Conservation (phyloP, 2,329 filamentous ascomycete species). For the Capronia coronata region DNA sequence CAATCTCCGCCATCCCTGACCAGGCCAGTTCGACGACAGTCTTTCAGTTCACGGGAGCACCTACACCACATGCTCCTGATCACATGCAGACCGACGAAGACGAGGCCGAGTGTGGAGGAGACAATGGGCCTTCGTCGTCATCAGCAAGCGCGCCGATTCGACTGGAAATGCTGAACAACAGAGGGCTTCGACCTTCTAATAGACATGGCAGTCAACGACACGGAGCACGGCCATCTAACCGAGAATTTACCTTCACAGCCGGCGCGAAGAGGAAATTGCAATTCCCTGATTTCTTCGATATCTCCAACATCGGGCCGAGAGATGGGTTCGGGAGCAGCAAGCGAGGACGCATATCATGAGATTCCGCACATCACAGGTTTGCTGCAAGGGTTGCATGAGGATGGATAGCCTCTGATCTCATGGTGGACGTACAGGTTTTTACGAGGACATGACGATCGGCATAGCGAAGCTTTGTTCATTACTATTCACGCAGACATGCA, state of each 20-base stretch:
- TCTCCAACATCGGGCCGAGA: slow-evolving; percentile 39
- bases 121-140: slow-evolving; percentile 26
- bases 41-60: slow-evolving; percentile 21
- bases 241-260: slow-evolving; percentile 36
- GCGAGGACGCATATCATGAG: slow-evolving; percentile 39
- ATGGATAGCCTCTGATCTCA: slow-evolving; percentile 3
- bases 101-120: slow-evolving; percentile 17
- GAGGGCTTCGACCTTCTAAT: slow-evolving; percentile 37
- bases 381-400: background rate
- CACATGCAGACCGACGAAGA: slow-evolving; percentile 41
- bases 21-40: slow-evolving; percentile 13
- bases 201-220: slow-evolving; percentile 37
- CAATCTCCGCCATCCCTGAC: slow-evolving; percentile 8
- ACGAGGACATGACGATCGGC: slow-evolving; percentile 23
- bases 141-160: slow-evolving; percentile 34
- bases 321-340: slow-evolving; percentile 39
- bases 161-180: slow-evolving; percentile 40
- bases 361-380: background rate
- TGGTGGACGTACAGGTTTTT: slow-evolving; percentile 6
- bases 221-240: slow-evolving; percentile 33
- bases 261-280: slow-evolving; percentile 45
- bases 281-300: slow-evolving; percentile 46
- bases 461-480: slow-evolving; percentile 22
- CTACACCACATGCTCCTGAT: slow-evolving; percentile 20
- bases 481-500: slow-evolving; percentile 9